phyloP scores from a whole-genome alignment of 1,284 basidiomycete species.

The Ustilago shanxiensis region DNA sequence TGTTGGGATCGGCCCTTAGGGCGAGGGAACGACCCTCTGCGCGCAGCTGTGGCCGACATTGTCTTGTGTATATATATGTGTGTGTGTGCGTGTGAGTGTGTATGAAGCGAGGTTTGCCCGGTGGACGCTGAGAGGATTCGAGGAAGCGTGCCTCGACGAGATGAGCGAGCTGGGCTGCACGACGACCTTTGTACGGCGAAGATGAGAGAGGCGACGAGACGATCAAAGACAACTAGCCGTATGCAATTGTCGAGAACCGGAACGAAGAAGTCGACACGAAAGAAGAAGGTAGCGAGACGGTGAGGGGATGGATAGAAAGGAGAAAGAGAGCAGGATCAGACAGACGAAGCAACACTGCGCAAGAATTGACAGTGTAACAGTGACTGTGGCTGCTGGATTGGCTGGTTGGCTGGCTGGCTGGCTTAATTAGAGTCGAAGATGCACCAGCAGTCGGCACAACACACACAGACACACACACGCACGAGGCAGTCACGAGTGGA shows the following conservation, averaged over 20 bases:
- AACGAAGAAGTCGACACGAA: slow-evolving; percentile 15
- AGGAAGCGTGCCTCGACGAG: slow-evolving; percentile 23
- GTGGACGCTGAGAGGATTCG: background rate
- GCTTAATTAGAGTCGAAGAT: slow-evolving; percentile 8
- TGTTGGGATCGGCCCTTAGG: slow-evolving; percentile 52
- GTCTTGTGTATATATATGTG: slow-evolving; percentile 34
- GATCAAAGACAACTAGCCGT: slow-evolving; percentile 25
- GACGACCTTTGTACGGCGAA: slow-evolving; percentile 19
- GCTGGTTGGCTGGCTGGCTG: too few species aligned
- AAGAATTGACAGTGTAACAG: background rate
- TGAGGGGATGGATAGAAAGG: slow-evolving; percentile 21
- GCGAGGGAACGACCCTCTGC: slow-evolving; percentile 56
- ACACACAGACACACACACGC: too few species aligned
- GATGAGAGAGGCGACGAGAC: slow-evolving; percentile 11
- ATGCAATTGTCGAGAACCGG: slow-evolving; percentile 40
- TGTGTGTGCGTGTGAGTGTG: slow-evolving; percentile 9
- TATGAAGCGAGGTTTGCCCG: background rate
- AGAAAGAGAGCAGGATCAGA: slow-evolving; percentile 1
- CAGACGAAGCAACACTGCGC: slow-evolving; percentile 11
- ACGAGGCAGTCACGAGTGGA: slow-evolving; percentile 2
- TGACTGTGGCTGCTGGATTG: too few species aligned
- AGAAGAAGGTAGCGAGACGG: slow-evolving; percentile 13
- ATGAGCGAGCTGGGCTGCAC: slow-evolving; percentile 28
- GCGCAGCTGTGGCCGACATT: slow-evolving; percentile 55
- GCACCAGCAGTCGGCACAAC: slow-evolving; percentile 4